A percentile compares a stretch with the other conserved stretches of the same genome.
phyloP scores from a whole-genome alignment of 1,284 basidiomycete genomes.

The Agaricales sp. region DNA sequence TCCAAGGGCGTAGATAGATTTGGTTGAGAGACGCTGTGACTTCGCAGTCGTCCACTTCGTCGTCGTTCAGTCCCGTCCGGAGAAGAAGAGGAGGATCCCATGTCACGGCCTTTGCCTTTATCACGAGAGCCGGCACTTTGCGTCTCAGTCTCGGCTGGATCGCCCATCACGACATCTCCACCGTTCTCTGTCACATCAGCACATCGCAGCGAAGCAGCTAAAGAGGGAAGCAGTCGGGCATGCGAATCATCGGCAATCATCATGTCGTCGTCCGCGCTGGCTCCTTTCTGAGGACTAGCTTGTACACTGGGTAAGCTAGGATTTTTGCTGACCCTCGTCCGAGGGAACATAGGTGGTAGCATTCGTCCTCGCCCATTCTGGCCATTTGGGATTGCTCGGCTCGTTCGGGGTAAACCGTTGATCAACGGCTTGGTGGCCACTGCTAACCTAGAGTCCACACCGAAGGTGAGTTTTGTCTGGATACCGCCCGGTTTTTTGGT shows the following conservation, averaged over 20 bases:
- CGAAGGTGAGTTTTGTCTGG: background rate
- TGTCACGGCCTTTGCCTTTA: background rate
- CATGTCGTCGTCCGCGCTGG: constrained; percentile 1
- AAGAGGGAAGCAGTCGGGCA: background rate
- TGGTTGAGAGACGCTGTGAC: background rate
- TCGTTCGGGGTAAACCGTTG: background rate
- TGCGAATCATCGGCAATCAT: constrained; percentile 2
- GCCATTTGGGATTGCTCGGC: background rate
- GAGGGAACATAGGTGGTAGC: background rate
- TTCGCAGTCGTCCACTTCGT: background rate
- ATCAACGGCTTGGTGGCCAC: background rate
- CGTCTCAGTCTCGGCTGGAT: background rate
- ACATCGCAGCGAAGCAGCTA: background rate
- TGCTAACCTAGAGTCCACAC: background rate
- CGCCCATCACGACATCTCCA: background rate
- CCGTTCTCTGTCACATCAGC: background rate
- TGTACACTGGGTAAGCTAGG: background rate
- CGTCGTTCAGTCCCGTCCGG: background rate
- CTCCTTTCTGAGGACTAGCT: background rate
- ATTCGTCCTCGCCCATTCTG: background rate
- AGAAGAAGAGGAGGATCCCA: background rate
- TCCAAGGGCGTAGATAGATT: background rate
- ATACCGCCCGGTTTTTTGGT: background rate
- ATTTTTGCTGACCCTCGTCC: background rate
- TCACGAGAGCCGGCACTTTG: background rate